These are phyloP conservation scores for Calonectria hongkongensis DNA, from an alignment of 2,329 filamentous ascomycete species.

Conservation along the genomic window DNA sequence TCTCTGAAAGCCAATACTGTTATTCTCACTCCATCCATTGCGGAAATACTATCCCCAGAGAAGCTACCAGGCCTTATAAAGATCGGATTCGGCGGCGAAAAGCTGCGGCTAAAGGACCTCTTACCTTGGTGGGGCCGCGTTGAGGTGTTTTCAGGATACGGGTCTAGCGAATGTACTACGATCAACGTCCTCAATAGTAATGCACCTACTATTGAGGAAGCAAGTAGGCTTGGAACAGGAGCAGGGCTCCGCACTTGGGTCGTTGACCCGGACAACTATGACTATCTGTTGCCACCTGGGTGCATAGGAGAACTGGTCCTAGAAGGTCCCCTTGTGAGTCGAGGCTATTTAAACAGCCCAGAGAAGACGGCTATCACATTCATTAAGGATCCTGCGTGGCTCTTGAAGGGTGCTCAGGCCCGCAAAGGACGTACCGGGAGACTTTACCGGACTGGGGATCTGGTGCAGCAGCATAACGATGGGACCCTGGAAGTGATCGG, in stretches of 20 bases:
- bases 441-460: conserved; percentile 48
- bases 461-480: conserved; percentile 44
- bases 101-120: conserved; percentile 22
- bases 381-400: conserved; percentile 64
- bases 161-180: conserved; percentile 34
- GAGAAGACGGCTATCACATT: conserved; percentile 68
- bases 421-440: conserved; percentile 32
- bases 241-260: conserved; percentile 51
- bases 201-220: not conserved
- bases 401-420: conserved; percentile 45
- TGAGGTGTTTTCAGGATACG: conserved; percentile 32
- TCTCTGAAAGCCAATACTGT: conserved; percentile 12
- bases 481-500: conserved; percentile 43
- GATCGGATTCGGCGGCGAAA: conserved; percentile 36
- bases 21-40: conserved; percentile 38
- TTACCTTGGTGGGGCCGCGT: conserved; percentile 22
- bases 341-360: conserved; percentile 68
- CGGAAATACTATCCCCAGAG: conserved; percentile 26
- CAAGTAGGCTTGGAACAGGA: conserved; percentile 27
- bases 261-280: conserved; percentile 52
- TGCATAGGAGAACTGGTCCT: conserved; percentile 59
- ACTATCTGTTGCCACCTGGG: conserved; percentile 54
- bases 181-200: conserved; percentile 26
- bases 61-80: conserved; percentile 27
- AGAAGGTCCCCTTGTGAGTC: conserved; percentile 65